phyloP scores from a whole-genome alignment of 225 moss, liverwort and hornwort species.

The Marchantia paleacea region DNA sequence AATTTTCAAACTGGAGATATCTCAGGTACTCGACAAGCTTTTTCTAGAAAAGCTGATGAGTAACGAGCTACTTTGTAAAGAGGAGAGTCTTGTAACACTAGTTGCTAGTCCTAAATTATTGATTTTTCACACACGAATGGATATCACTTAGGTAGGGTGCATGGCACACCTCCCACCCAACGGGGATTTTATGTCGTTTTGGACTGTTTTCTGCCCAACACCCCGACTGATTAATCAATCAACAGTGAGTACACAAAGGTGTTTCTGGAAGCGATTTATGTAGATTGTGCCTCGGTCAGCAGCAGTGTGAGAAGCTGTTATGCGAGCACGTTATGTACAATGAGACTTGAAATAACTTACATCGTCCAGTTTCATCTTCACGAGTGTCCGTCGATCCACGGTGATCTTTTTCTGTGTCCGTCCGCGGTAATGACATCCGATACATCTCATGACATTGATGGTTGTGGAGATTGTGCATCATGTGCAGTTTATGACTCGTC shows the following conservation, averaged over 20 bases:
- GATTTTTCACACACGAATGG: constrained; percentile 13
- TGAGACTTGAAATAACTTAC: constrained; percentile 1
- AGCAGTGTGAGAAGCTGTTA: constrained; percentile 1
- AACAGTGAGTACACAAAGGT: constrained; percentile 10
- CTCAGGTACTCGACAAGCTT: background rate
- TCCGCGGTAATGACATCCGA: background rate
- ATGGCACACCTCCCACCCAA: background rate
- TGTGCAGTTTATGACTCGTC: too few species aligned
- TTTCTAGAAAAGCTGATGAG: constrained; percentile 26
- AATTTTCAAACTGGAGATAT: constrained; percentile 21
- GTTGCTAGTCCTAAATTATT: constrained; percentile 18
- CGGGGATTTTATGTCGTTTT: constrained; percentile 15
- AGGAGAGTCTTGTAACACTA: constrained; percentile 33
- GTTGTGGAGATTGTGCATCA: too few species aligned
- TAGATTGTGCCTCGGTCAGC: background rate
- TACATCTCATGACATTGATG: too few species aligned
- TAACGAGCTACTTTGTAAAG: constrained; percentile 27
- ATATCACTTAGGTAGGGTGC: constrained; percentile 11
- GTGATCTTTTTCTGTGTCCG: background rate
- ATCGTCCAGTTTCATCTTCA: background rate
- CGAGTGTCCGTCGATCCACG: background rate
- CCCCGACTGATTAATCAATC: constrained; percentile 12
- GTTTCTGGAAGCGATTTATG: constrained; percentile 7
- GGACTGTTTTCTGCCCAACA: background rate
- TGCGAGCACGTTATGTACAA: constrained; percentile 8